Evolutionary conservation across 2,329 filamentous ascomycete genomes (phyloP).

Genomic region (Nannizziopsis barbatae): DNA sequence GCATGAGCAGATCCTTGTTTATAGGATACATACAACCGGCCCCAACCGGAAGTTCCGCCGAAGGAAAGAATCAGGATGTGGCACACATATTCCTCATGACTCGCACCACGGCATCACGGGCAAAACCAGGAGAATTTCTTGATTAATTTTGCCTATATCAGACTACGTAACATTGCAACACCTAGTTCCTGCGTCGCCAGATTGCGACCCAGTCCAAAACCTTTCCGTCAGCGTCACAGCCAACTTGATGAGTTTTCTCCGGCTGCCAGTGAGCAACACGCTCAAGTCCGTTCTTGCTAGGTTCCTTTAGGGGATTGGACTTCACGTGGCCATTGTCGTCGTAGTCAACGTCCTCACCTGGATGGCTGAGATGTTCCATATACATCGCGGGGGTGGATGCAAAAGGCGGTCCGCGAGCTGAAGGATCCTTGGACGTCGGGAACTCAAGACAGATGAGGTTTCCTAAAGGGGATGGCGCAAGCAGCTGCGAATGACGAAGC

Average conservation of each 20-base stretch:
- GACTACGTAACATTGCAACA: neutral
- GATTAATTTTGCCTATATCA: no score
- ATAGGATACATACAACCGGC: no score
- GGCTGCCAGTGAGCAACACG: constrained; percentile 47
- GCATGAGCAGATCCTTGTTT: neutral
- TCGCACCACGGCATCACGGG: no score
- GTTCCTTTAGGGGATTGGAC: constrained; percentile 38
- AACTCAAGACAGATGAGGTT: constrained; percentile 61
- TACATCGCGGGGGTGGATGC: constrained; percentile 59
- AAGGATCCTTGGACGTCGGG: constrained; percentile 58
- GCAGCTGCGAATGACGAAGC: constrained; percentile 43
- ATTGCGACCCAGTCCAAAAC: constrained; percentile 35
- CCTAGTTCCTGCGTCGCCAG: constrained; percentile 30
- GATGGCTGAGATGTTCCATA: constrained; percentile 56
- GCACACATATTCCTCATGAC: no score
- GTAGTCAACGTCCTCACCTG: constrained; percentile 57
- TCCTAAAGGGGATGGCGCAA: constrained; percentile 38
- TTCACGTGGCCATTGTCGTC: constrained; percentile 43
- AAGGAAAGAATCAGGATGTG: no score
- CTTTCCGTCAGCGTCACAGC: constrained; percentile 35
- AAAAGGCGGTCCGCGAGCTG: constrained; percentile 60
- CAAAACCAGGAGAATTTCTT: no score
- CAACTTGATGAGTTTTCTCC: constrained; percentile 45
- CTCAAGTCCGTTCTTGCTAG: constrained; percentile 30
- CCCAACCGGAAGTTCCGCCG: no score